phyloP scores from a whole-genome alignment of 2,329 filamentous ascomycete species.

The Emergomyces orientalis region DNA sequence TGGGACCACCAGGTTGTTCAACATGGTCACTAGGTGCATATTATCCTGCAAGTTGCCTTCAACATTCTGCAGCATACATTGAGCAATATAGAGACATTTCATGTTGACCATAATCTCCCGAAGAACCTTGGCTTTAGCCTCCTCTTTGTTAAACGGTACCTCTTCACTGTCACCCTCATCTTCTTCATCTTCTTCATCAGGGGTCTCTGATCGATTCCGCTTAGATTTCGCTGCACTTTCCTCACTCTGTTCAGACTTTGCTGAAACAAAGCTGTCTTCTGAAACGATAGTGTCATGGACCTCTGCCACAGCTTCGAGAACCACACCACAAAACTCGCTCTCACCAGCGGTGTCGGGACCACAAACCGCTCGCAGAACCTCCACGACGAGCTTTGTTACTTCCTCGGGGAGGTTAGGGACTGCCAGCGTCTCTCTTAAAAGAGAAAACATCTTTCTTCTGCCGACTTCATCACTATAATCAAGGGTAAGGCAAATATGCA shows the following conservation, averaged over 20 bases:
- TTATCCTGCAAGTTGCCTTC: slow-evolving; percentile 80
- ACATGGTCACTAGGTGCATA: slow-evolving; percentile 86
- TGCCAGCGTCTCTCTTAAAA: slow-evolving; percentile 76
- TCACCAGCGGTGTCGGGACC: slow-evolving; percentile 46
- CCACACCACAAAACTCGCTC: slow-evolving; percentile 43
- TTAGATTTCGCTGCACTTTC: slow-evolving; percentile 45
- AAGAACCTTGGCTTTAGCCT: slow-evolving; percentile 59
- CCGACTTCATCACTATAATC: slow-evolving; percentile 98
- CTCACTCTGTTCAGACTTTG: slow-evolving; percentile 71
- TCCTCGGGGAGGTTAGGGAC: slow-evolving; percentile 85
- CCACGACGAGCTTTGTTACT: slow-evolving; percentile 76
- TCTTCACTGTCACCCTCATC: slow-evolving; percentile 41
- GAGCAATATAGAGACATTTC: slow-evolving; percentile 94
- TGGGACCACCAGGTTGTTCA: slow-evolving; percentile 93
- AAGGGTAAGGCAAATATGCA: slow-evolving; percentile 82
- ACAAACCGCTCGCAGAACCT: slow-evolving; percentile 74
- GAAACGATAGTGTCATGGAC: slow-evolving; percentile 83
- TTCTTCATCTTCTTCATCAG: slow-evolving; percentile 51
- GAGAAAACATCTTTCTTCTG: slow-evolving; percentile 86
- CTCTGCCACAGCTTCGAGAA: slow-evolving; percentile 89
- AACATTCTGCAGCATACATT: slow-evolving; percentile 95
- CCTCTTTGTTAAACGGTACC: slow-evolving; percentile 45
- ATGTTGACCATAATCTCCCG: slow-evolving; percentile 94
- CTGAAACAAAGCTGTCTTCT: slow-evolving; percentile 87
- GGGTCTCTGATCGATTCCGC: slow-evolving; percentile 36